Conservation (phyloP, 331 rosid genomes). For the Rhamnella rubrinervis region DNA sequence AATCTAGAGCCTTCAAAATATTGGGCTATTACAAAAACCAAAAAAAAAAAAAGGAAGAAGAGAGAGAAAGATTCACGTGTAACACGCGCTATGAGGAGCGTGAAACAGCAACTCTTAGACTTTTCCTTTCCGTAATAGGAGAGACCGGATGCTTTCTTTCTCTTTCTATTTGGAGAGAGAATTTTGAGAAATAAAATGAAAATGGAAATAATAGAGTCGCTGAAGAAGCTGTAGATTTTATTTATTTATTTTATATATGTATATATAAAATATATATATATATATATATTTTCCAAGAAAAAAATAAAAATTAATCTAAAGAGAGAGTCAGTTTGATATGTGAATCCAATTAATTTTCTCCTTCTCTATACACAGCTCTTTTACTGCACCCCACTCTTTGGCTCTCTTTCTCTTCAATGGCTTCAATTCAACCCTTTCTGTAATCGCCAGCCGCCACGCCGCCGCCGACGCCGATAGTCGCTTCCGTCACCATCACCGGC, state of each 20-base stretch:
- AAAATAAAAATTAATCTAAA: not conserved
- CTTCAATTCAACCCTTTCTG: not conserved
- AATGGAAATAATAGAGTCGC: too few species aligned
- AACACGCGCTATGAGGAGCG: constrained; percentile 24
- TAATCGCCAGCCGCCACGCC: constrained; percentile 17
- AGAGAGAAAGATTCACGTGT: constrained; percentile 12
- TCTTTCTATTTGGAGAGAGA: too few species aligned
- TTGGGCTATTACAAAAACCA: not conserved
- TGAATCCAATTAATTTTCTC: too few species aligned
- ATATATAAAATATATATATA: too few species aligned
- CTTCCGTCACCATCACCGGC: constrained; percentile 1
- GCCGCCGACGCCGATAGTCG: not conserved
- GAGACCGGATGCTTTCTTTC: not conserved
- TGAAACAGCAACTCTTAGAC: not conserved
- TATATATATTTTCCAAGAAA: too few species aligned
- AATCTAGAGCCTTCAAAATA: too few species aligned
- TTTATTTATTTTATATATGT: too few species aligned
- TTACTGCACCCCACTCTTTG: not conserved
- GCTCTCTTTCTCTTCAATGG: not conserved
- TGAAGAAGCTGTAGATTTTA: too few species aligned
- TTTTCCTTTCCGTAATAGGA: not conserved
- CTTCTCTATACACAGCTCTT: not conserved
- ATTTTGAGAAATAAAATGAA: too few species aligned
- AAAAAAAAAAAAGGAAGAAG: not conserved
- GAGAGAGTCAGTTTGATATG: too few species aligned